Evolutionary conservation across 192 early-diverging fungal species (phyloP).

Genomic region (Helicostylum pulchrum): DNA sequence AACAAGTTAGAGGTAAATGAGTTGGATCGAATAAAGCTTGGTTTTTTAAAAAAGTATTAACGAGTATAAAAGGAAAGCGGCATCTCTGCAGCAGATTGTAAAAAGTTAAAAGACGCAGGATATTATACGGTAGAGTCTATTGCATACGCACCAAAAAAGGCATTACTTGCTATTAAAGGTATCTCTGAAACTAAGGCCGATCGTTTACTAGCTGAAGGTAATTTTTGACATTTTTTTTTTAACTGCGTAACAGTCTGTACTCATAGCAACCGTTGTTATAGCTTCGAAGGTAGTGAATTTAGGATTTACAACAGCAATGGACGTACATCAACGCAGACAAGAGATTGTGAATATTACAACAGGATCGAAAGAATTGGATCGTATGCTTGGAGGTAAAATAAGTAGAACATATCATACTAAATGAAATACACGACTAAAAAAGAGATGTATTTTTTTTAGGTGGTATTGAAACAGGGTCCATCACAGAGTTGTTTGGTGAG

Average conservation of each 20-base stretch:
- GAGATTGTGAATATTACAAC: slow-evolving; percentile 85
- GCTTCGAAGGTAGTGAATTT: slow-evolving; percentile 90
- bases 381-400: slow-evolving; percentile 73
- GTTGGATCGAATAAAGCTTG: too few relatives aligned
- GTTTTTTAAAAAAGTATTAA: too few relatives aligned
- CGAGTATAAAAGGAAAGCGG: slow-evolving; percentile 54
- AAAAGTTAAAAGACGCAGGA: slow-evolving; percentile 85
- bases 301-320: slow-evolving; percentile 93
- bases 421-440: background rate
- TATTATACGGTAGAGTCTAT: slow-evolving; percentile 90
- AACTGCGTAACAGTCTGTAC: background rate
- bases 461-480: slow-evolving; percentile 94
- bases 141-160: slow-evolving; percentile 90
- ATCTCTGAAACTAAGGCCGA: slow-evolving; percentile 95
- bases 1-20: too few relatives aligned
- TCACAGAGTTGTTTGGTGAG: slow-evolving; percentile 98
- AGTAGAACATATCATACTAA: too few relatives aligned
- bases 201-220: slow-evolving; percentile 88
- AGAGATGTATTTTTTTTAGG: too few relatives aligned
- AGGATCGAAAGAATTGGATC: slow-evolving; percentile 89
- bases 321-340: slow-evolving; percentile 78
- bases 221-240: too few relatives aligned
- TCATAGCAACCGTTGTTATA: slow-evolving; percentile 20
- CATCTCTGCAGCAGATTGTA: slow-evolving; percentile 66
- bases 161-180: slow-evolving; percentile 85